Percentiles rank a stretch among this genome's conserved stretches.
Evolutionary conservation across 306 rosid species (phyloP).

Genomic region (Sechiopsis laciniata): DNA sequence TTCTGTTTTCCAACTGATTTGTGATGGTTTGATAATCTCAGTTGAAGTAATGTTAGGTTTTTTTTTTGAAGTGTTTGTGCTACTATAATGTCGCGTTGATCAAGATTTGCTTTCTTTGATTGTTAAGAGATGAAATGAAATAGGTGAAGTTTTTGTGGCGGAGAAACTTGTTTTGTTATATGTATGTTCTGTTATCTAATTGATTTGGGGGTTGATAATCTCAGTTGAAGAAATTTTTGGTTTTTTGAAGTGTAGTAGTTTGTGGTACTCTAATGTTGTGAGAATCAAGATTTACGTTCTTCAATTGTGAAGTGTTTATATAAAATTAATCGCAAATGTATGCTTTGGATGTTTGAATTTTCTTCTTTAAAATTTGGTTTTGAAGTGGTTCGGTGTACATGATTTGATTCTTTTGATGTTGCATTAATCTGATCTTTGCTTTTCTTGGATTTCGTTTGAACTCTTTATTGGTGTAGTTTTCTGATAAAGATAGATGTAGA

Average conservation of each 20-base stretch:
- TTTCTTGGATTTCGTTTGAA: slow-evolving; percentile 3
- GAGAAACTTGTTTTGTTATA: too few species aligned
- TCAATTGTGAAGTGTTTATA: neutral
- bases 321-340: neutral
- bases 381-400: neutral
- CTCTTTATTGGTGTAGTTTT: neutral
- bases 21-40: neutral
- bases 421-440: neutral
- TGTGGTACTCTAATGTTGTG: too few species aligned
- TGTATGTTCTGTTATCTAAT: too few species aligned
- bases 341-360: slow-evolving; percentile 2
- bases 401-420: slow-evolving; percentile 10
- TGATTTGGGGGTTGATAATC: too few species aligned
- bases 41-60: neutral
- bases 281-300: neutral
- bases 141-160: too few species aligned
- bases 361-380: neutral
- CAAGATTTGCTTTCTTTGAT: too few species aligned
- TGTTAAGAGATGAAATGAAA: too few species aligned
- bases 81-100: neutral
- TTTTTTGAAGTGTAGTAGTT: too few species aligned
- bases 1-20: neutral
- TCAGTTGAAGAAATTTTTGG: too few species aligned
- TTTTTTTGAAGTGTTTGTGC: neutral
- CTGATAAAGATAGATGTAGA: neutral